Conservation (phyloP, 176 grass and related monocot species). For the Pontederia paniculata region DNA sequence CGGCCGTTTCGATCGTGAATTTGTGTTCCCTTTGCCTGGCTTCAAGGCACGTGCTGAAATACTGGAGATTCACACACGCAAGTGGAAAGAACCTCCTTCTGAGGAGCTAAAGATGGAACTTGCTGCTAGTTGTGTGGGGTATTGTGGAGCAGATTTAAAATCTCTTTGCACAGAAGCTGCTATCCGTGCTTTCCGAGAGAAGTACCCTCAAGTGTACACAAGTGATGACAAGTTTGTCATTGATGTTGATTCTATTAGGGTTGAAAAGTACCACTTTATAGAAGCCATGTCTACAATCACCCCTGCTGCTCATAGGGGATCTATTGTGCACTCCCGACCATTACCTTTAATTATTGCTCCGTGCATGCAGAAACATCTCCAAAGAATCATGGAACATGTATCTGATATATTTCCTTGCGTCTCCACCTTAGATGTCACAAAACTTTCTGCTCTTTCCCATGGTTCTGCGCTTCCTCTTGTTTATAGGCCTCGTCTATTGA, state of each 20-base stretch:
- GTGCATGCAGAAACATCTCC: slow-evolving; percentile 74
- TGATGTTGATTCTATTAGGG: slow-evolving; percentile 76
- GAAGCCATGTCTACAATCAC: slow-evolving; percentile 99
- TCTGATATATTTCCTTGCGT: slow-evolving; percentile 80
- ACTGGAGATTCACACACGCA: slow-evolving; percentile 92
- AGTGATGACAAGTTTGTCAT: slow-evolving; percentile 99
- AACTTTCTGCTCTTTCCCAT: slow-evolving; percentile 50
- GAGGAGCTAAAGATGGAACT: slow-evolving; percentile 86
- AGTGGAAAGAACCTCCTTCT: slow-evolving; percentile 85
- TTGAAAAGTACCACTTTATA: slow-evolving; percentile 90
- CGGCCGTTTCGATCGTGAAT: slow-evolving; percentile 97
- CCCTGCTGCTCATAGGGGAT: slow-evolving; percentile 86
- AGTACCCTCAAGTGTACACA: slow-evolving; percentile 98
- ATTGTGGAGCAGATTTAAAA: slow-evolving; percentile 98
- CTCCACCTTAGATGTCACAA: slow-evolving; percentile 51
- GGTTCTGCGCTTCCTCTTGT: slow-evolving; percentile 82
- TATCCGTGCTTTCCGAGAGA: slow-evolving; percentile 90
- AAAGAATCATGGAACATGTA: slow-evolving; percentile 71
- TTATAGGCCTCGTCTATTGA: slow-evolving; percentile 87
- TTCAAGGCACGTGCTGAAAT: slow-evolving; percentile 88
- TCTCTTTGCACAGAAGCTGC: slow-evolving; percentile 97
- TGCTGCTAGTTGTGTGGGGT: slow-evolving; percentile 92
- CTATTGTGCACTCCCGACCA: slow-evolving; percentile 82
- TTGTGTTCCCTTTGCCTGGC: slow-evolving; percentile 91
- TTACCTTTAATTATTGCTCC: slow-evolving; percentile 66